phyloP scores from a whole-genome alignment of 495 filamentous ascomycete genomes.

The Thermothielavioides terrestris region DNA sequence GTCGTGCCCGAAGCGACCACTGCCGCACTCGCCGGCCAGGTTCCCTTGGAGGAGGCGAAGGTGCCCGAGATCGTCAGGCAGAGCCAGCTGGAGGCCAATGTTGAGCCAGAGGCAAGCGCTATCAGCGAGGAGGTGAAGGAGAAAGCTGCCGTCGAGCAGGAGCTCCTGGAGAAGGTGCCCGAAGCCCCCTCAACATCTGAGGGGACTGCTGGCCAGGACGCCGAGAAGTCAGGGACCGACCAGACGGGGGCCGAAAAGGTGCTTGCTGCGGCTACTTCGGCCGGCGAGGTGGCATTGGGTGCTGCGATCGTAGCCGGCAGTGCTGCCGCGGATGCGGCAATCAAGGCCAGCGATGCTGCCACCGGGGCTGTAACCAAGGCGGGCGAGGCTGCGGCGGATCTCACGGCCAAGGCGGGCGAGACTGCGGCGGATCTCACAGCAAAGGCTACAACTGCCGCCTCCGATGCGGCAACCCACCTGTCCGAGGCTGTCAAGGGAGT shows the following conservation, averaged over 20 bases:
- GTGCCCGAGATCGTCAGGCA: conserved; percentile 61
- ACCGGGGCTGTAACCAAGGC: not conserved
- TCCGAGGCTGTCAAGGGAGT: conserved; percentile 16
- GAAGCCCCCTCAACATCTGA: conserved; percentile 49
- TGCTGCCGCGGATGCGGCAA: conserved; percentile 31
- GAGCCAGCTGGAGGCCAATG: conserved; percentile 53
- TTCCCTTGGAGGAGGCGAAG: conserved; percentile 61
- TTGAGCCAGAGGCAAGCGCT: conserved; percentile 52
- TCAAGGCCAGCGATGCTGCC: conserved; percentile 4
- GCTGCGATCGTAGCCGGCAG: conserved; percentile 27
- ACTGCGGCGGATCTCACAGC: not conserved
- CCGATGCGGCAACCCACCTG: not conserved
- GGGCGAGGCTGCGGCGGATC: not conserved
- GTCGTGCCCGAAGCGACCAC: conserved; percentile 64
- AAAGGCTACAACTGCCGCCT: not conserved
- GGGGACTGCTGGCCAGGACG: conserved; percentile 39
- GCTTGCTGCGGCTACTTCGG: conserved; percentile 32
- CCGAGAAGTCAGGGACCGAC: conserved; percentile 39
- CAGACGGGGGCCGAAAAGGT: conserved; percentile 35
- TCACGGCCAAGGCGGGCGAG: not conserved
- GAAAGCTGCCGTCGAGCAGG: conserved; percentile 53
- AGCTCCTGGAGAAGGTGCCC: conserved; percentile 51
- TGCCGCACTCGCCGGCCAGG: conserved; percentile 39
- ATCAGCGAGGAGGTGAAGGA: conserved; percentile 48
- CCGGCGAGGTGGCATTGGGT: conserved; percentile 33